phyloP scores from a whole-genome alignment of 164 flowering plant species.

The Buxus sempervirens region DNA sequence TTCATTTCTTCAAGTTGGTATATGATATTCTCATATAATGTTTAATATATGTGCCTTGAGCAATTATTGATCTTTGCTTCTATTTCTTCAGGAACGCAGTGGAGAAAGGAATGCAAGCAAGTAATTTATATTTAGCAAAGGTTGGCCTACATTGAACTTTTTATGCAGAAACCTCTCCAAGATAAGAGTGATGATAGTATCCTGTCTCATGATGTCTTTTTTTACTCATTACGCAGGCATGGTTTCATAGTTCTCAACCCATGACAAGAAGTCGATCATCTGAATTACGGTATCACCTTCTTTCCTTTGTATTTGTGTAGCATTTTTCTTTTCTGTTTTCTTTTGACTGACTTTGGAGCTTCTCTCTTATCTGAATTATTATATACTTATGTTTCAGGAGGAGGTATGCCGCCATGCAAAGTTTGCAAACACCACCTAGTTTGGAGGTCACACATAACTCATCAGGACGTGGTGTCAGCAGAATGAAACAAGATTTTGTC shows the following conservation, averaged over 20 bases:
- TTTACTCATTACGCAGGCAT: constrained; percentile 46
- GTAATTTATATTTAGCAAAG: constrained; percentile 65
- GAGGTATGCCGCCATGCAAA: constrained; percentile 73
- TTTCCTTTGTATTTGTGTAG: background rate
- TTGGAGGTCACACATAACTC: constrained; percentile 37
- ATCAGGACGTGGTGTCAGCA: constrained; percentile 27
- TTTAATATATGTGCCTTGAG: no score
- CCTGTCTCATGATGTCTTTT: constrained; percentile 11
- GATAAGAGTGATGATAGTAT: background rate
- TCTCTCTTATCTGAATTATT: background rate
- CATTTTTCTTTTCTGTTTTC: background rate
- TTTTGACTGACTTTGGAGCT: background rate
- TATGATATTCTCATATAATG: background rate
- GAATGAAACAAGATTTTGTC: constrained; percentile 33
- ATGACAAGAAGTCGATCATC: constrained; percentile 90
- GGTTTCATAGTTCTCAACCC: constrained; percentile 79
- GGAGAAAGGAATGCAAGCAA: constrained; percentile 53
- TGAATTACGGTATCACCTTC: constrained; percentile 53
- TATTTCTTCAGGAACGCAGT: constrained; percentile 39
- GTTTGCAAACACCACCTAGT: constrained; percentile 35
- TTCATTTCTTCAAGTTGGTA: background rate
- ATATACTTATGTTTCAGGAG: constrained; percentile 37
- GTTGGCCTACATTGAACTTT: constrained; percentile 24
- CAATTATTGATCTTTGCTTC: constrained; percentile 5
- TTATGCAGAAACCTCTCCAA: background rate